phyloP scores from a whole-genome alignment of 208 protist genomes.

The Leishmania tropica region DNA sequence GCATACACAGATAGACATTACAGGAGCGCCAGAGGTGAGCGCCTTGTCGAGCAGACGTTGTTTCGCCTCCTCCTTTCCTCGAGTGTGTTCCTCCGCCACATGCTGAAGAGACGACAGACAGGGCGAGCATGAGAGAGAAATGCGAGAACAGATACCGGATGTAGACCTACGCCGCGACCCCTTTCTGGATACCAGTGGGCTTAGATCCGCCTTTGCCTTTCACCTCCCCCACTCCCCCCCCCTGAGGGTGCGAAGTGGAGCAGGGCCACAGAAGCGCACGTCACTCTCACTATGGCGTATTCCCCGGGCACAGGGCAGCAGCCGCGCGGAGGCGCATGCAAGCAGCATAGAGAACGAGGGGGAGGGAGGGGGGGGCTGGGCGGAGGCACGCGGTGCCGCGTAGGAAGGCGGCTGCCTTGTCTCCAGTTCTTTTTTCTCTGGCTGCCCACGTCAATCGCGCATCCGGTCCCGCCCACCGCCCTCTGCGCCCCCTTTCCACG shows the following conservation, averaged over 20 bases:
- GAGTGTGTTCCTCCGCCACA: too few species aligned
- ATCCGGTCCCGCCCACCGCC: too few species aligned
- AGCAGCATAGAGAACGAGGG: not conserved
- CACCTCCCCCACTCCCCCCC: not conserved
- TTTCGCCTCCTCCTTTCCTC: too few species aligned
- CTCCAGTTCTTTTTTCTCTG: not conserved
- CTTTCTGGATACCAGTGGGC: not conserved
- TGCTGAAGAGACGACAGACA: too few species aligned
- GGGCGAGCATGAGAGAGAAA: not conserved
- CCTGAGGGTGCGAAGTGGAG: not conserved
- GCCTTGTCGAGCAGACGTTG: not conserved
- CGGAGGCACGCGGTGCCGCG: not conserved
- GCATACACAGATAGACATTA: not conserved
- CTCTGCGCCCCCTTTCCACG: not conserved
- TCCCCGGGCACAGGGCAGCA: not conserved
- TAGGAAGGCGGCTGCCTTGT: not conserved
- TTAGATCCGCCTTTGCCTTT: not conserved
- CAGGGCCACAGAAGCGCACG: not conserved
- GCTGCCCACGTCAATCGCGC: not conserved
- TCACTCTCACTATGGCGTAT: not conserved
- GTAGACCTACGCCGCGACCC: too few species aligned
- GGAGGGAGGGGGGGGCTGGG: not conserved
- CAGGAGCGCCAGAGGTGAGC: not conserved
- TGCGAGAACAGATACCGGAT: not conserved
- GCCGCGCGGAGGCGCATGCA: not conserved